Evolutionary conservation across 257 asterid genomes (phyloP).

Genomic region (Plantago major): DNA sequence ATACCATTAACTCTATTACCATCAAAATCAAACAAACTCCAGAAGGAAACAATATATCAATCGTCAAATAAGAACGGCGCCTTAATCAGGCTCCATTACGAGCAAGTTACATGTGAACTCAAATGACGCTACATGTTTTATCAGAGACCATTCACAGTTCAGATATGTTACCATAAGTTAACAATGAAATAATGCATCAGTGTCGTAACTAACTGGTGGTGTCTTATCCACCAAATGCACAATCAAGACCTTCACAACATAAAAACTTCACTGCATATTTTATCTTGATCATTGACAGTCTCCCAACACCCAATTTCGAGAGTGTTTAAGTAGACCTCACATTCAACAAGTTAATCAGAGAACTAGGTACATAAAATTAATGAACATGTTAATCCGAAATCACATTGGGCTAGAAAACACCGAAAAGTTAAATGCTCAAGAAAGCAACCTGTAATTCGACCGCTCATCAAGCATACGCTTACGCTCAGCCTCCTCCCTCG

Average conservation of each 20-base stretch:
- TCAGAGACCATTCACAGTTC: neutral
- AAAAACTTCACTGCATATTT: no score
- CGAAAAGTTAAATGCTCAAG: conserved; percentile 1
- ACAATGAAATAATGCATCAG: no score
- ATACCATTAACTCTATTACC: neutral
- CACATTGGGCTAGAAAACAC: neutral
- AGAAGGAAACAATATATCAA: neutral
- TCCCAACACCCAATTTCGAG: no score
- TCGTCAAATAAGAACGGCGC: neutral
- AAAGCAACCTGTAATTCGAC: conserved; percentile 70
- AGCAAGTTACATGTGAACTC: neutral
- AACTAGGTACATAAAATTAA: no score
- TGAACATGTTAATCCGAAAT: conserved; percentile 1
- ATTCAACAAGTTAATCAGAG: no score
- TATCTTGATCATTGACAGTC: no score
- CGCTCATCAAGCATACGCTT: conserved; percentile 92
- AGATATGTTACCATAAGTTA: neutral
- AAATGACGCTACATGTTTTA: neutral
- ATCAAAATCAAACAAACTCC: neutral
- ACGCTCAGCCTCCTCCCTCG: conserved; percentile 95
- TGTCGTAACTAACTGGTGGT: no score
- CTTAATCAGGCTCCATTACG: neutral
- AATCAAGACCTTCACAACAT: no score
- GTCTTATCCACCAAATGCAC: no score
- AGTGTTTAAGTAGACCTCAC: no score